Base-by-base conservation (phyloP, 2,329 filamentous ascomycete genomes). In the Arachnomyces sp. region DNA sequence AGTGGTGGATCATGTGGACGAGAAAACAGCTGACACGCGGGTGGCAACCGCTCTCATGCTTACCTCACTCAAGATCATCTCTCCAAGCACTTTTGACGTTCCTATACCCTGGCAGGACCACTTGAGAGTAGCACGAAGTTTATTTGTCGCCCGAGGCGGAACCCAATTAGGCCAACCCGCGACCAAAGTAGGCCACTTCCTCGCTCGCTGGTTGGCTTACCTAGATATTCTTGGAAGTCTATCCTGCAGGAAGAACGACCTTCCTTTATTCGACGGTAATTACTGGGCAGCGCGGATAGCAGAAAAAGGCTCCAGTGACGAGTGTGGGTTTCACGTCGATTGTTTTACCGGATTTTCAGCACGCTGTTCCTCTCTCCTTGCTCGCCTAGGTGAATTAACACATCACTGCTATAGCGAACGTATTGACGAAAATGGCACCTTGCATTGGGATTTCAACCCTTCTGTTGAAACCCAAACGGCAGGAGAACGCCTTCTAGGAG, bases 41-140 rank as follows among this genome's bases (percentile, higher is more conserved):
- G 70, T 93, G 2, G 85, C 86, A 1, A 86, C 85, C 0, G 83
- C 86, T 6, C 88, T 93, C 46, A 88, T 92, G 83, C 74, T 93
- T 34, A 78, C 85, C 1, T 89, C 85, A 1, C 69, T 92, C 14
- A 85, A 92, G 54, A 90, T 92, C 42, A 81, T 92, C 36, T 87
- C 83, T 0, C 86, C 86, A 0, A 82, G 81, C 42, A 83, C 84
- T 0, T 90, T 92, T 54, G 85, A 84, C 39, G 80, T 86, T n/a
- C 73, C 78, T 1, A 84, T 90, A 39, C 75, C 84, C 1, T 93
- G 86, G 86, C 84, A 88, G 55, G 77, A 75, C 38, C 86, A 93
- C 59, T 72, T 93, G 1, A 77, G 78, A 41, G 76, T 87, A 39
- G 86, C 86, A 1, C 77, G 86, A 2, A 76, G 83, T 51, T 77